Conservation (phyloP, 257 asterid genomes). For the Fraxinus cuspidata region DNA sequence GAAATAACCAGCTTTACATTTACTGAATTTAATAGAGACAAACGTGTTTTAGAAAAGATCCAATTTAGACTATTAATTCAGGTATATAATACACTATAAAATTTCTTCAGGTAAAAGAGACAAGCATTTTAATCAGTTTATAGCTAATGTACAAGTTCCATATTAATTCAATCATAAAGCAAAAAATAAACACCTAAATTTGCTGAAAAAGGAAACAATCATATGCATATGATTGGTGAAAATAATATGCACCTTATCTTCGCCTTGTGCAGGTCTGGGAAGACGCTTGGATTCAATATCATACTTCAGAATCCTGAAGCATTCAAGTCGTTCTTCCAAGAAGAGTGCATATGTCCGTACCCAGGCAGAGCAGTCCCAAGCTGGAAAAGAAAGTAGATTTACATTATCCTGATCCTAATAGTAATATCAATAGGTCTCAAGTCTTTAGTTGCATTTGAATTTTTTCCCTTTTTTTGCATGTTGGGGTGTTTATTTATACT, state of each 20-base stretch:
- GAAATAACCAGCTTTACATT: neutral
- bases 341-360: constrained; percentile 57
- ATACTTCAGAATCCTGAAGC: constrained; percentile 54
- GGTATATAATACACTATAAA: neutral
- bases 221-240: neutral
- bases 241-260: constrained; percentile 42
- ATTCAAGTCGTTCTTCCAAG: constrained; percentile 62
- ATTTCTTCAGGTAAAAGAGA: neutral
- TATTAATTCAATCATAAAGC: neutral
- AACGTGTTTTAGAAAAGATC: neutral
- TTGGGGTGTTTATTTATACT: neutral
- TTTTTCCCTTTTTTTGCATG: neutral
- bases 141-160: neutral
- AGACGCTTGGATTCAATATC: constrained; percentile 62
- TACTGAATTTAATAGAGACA: neutral
- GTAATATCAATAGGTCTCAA: neutral
- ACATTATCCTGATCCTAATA: neutral
- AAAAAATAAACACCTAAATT: neutral
- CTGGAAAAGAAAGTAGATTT: constrained; percentile 22
- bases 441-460: neutral
- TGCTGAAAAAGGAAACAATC: neutral
- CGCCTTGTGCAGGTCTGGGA: constrained; percentile 50
- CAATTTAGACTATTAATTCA: too few species aligned
- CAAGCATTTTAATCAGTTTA: neutral
- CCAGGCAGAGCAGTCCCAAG: constrained; percentile 68